These are phyloP conservation scores for Aspergillus sergii DNA, from an alignment of 2,329 filamentous ascomycete genomes.

Conservation along the genomic window DNA sequence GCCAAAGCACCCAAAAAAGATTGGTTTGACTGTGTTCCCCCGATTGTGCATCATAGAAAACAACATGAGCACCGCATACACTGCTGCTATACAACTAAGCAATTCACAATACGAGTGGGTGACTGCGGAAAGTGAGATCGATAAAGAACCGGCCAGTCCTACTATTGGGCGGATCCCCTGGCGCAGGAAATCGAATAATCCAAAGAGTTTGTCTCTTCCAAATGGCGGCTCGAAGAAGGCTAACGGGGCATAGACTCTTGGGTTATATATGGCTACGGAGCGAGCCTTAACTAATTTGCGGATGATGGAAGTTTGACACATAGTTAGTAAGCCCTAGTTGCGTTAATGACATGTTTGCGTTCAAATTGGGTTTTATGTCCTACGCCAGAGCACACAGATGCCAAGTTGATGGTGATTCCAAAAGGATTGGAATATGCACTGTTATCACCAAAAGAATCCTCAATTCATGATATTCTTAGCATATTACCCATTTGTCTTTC, in stretches of 20 bases:
- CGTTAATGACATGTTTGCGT: no score
- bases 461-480: no score
- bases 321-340: no score
- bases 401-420: no score
- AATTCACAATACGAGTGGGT: not conserved
- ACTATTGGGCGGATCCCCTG: not conserved
- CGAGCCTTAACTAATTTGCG: no score
- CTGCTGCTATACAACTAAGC: not conserved
- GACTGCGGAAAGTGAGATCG: not conserved
- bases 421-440: no score
- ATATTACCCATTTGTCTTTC: no score
- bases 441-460: no score
- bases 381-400: rapidly evolving
- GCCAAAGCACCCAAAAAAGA: not conserved
- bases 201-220: not conserved
- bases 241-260: no score
- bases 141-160: not conserved
- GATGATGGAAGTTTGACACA: no score
- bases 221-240: not conserved
- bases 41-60: not conserved
- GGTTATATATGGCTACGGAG: no score
- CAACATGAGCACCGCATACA: not conserved
- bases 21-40: not conserved
- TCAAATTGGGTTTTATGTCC: no score
- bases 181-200: not conserved